phyloP scores from a whole-genome alignment of 2,329 filamentous ascomycete genomes.

The Trichoderma citrinoviride region DNA sequence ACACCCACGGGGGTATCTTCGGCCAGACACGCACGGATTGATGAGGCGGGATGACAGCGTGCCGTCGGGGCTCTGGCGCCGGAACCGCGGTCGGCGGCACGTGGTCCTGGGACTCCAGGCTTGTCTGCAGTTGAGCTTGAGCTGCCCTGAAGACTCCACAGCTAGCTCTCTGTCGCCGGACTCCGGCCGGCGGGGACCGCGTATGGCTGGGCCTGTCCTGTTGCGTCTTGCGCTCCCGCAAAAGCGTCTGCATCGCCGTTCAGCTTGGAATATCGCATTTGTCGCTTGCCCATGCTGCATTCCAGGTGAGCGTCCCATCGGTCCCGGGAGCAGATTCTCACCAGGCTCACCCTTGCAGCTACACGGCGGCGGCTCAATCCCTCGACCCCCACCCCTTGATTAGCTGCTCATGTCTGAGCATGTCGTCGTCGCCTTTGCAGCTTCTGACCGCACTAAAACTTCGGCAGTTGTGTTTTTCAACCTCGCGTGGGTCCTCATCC shows the following conservation, averaged over 20 bases:
- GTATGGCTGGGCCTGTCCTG: background rate
- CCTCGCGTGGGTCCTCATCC: constrained; percentile 1
- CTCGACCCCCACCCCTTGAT: constrained; percentile 3
- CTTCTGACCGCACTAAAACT: constrained; percentile 17
- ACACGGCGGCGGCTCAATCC: background rate
- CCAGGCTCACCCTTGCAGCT: background rate
- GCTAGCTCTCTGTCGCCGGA: background rate
- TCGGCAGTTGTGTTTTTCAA: constrained; percentile 19
- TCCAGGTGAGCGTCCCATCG: background rate
- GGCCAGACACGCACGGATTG: constrained; percentile 5
- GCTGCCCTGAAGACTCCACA: constrained; percentile 6
- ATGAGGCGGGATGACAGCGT: background rate
- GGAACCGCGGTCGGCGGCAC: constrained; percentile 2
- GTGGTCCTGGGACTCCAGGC: constrained; percentile 9
- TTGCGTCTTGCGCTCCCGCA: background rate
- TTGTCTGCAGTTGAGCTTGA: constrained; percentile 21
- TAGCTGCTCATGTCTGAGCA: background rate
- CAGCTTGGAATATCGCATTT: background rate
- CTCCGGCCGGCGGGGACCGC: constrained; percentile 10
- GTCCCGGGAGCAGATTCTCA: background rate
- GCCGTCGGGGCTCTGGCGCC: constrained; percentile 2
- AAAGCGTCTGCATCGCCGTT: background rate
- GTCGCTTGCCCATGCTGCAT: background rate
- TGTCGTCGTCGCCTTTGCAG: constrained; percentile 10
- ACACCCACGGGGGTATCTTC: constrained; percentile 6